Evolutionary conservation across 805 yeast species (phyloP), one percentile per base, ranked within the genome.

Genomic region (Pichia thaimueangensis): DNA sequence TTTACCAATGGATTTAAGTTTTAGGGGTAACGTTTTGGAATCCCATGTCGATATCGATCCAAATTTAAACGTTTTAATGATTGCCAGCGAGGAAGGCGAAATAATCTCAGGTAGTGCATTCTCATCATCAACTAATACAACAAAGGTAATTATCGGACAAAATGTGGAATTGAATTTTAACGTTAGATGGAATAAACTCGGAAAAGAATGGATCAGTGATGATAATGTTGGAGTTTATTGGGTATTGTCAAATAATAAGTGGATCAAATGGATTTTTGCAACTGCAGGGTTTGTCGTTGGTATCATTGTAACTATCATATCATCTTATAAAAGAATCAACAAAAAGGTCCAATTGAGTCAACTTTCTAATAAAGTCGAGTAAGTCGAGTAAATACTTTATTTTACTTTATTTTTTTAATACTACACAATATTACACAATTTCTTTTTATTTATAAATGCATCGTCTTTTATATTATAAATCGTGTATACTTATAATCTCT

Each of bases 31-130:
- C 46, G 70, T 82, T 30, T 78, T 77, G 50, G 80, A 78, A 35
- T 70, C 80, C 31, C 89, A 83, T 61, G 62, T 83, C 45, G 88
- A 83, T 51, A 61, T 82, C 36, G 88, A 83, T 54, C 64, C 74
- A 8, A 57, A 67, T 25, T 36, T 82, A 54, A 82, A 80, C 52
- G 64, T 80, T 13, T 45, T 80, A 2, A 58, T 78, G 42, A 59
- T 69, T 27, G 62, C 62, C 15, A 49, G 49, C 25, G 34, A 48
- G 6, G 44, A 50, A 3, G 47, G 51, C 21, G 51, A 75, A 5
- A 61, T 80, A 10, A 62, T 82, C 17, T 69, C 80, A 34, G 77
- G 79, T 2, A 59, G 73, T 28, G 82, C 78, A 3, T 80, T 74
- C 64, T 70, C 82, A 10, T 65, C 83, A 6, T 76, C 83, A n/a